These are phyloP conservation scores for Dimocarpus longan DNA, from an alignment of 345 rosid species.

Conservation along the genomic window DNA sequence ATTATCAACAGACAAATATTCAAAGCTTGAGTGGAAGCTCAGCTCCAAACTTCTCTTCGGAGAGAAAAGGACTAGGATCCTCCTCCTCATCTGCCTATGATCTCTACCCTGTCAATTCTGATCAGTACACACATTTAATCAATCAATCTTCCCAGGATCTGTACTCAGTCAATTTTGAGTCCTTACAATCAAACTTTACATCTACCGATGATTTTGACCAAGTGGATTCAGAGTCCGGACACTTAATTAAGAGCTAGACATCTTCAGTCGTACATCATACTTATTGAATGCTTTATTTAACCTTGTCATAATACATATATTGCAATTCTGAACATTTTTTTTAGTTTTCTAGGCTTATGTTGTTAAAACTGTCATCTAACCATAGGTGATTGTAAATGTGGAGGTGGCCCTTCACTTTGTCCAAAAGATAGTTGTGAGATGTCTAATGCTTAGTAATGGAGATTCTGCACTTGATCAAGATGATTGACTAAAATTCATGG, in stretches of 20 bases:
- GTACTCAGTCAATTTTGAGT: neutral
- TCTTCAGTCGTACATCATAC: neutral
- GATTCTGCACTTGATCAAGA: no score
- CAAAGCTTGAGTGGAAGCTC: neutral
- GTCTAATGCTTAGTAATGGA: no score
- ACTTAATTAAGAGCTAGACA: neutral
- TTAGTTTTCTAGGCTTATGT: no score
- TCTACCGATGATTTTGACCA: neutral
- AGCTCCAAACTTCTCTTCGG: neutral
- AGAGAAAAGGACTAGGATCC: neutral
- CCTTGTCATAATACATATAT: neutral
- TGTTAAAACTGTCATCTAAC: no score
- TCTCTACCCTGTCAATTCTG: neutral
- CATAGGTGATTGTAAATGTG: no score
- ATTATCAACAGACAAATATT: neutral
- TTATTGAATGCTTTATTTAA: neutral
- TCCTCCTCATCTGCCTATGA: neutral
- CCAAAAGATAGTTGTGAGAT: no score
- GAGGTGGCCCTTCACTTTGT: no score
- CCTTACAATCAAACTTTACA: neutral
- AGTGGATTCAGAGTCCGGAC: neutral
- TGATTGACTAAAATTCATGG: no score
- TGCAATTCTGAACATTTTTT: conserved; percentile 23
- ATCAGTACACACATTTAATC: neutral
- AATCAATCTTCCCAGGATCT: neutral